phyloP scores from a whole-genome alignment of 2,329 filamentous ascomycete species.

The Talaromyces sp. region DNA sequence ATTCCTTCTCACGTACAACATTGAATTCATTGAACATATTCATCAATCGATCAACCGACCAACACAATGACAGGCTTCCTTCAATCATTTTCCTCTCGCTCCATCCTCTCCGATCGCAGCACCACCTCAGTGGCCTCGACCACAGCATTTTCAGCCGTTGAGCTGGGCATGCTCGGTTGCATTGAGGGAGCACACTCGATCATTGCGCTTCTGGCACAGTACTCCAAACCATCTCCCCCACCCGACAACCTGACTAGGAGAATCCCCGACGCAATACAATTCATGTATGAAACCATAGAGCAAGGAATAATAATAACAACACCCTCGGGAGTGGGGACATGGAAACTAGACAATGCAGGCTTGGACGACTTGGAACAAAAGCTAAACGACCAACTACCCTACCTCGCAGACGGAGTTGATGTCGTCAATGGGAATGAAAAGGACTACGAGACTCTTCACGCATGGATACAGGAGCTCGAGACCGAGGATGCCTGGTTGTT shows the following conservation, averaged over 20 bases:
- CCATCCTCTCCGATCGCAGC: neutral
- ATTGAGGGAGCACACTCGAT: slow-evolving; percentile 3
- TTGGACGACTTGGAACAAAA: neutral
- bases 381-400: neutral
- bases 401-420: neutral
- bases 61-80: slow-evolving; percentile 1
- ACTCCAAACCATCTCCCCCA: no score
- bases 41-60: neutral
- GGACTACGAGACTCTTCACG: slow-evolving; percentile 2
- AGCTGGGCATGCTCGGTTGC: slow-evolving; percentile 7
- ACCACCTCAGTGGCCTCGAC: neutral
- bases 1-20: no score
- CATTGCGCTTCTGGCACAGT: neutral
- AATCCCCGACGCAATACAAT: neutral
- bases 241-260: neutral
- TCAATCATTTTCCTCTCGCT: neutral
- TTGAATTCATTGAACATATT: no score
- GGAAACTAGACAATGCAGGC: slow-evolving; percentile 2
- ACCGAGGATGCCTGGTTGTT: neutral
- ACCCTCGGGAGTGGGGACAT: neutral
- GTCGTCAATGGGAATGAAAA: neutral
- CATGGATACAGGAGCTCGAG: neutral
- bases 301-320: neutral
- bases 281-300: neutral
- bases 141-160: neutral